Conservation (phyloP, 23 red algal species). For the Gracilariopsis chorda region DNA sequence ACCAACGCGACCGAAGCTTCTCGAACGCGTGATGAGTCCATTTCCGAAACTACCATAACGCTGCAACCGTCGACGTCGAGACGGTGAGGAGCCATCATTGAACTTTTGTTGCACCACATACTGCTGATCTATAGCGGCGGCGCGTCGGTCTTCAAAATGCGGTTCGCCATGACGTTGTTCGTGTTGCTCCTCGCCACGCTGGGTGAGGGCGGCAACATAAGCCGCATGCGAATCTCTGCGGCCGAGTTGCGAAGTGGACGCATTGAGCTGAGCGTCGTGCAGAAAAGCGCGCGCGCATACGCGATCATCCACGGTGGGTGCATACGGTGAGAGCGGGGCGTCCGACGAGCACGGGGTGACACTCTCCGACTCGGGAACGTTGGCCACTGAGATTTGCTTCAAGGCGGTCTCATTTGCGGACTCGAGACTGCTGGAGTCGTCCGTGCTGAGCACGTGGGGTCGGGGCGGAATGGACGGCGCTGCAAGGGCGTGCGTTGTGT, state of each 20-base stretch:
- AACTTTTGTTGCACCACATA: neutral
- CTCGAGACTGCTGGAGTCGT: neutral
- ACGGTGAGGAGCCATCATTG: neutral
- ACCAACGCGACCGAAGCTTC: neutral
- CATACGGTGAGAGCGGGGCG: conserved; percentile 4
- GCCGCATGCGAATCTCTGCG: neutral
- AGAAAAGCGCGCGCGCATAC: neutral
- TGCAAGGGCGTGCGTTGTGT: neutral
- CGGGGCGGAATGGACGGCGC: too few relatives aligned
- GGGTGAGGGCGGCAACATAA: neutral
- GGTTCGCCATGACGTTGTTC: neutral
- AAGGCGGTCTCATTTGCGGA: neutral
- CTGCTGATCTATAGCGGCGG: neutral
- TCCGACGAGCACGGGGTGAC: conserved; percentile 4
- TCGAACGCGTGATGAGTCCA: neutral
- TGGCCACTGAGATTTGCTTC: neutral
- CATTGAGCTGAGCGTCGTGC: neutral
- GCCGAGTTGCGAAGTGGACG: neutral
- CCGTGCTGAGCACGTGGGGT: too few relatives aligned
- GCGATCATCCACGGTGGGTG: neutral
- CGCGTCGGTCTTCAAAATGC: neutral
- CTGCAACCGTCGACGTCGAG: neutral
- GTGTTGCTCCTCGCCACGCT: neutral
- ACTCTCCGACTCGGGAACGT: neutral
- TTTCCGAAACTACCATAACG: neutral